phyloP scores from a whole-genome alignment of 2,329 filamentous ascomycete species.

The Colletotrichum costaricense region DNA sequence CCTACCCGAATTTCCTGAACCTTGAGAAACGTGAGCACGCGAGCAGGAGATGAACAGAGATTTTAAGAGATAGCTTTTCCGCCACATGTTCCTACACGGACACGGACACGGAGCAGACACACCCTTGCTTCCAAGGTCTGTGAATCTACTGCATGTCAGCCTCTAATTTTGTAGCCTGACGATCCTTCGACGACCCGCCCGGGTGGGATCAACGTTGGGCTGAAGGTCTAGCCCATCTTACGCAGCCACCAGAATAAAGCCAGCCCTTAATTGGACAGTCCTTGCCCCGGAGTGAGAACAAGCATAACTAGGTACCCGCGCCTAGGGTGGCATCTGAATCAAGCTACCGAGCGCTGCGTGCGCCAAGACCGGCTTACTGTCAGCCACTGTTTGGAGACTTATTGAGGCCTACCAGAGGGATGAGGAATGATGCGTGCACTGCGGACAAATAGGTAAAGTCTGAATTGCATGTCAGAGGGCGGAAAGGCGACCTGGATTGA shows the following conservation, averaged over 20 bases:
- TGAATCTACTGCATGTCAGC: not conserved
- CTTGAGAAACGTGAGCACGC: not conserved
- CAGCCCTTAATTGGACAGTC: not conserved
- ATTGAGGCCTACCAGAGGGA: not conserved
- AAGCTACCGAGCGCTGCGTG: not conserved
- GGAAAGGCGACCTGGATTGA: too few relatives aligned
- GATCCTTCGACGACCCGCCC: not conserved
- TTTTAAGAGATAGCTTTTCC: not conserved
- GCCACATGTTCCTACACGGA: not conserved
- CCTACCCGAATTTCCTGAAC: not conserved
- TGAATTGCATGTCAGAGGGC: too few relatives aligned
- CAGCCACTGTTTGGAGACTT: not conserved
- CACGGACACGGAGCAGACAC: constrained; percentile 4
- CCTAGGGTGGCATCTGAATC: not conserved
- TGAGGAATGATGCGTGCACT: not conserved
- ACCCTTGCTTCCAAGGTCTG: not conserved
- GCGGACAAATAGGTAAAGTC: too few relatives aligned
- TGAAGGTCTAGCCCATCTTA: not conserved
- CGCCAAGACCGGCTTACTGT: not conserved
- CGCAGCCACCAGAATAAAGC: not conserved
- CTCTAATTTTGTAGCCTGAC: constrained; percentile 11
- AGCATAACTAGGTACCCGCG: not conserved
- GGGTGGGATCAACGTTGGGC: constrained; percentile 1
- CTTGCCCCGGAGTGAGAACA: not conserved
- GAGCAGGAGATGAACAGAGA: not conserved